phyloP scores from a whole-genome alignment of 768 basidiomycete species.

The Dentipellis fragilis region DNA sequence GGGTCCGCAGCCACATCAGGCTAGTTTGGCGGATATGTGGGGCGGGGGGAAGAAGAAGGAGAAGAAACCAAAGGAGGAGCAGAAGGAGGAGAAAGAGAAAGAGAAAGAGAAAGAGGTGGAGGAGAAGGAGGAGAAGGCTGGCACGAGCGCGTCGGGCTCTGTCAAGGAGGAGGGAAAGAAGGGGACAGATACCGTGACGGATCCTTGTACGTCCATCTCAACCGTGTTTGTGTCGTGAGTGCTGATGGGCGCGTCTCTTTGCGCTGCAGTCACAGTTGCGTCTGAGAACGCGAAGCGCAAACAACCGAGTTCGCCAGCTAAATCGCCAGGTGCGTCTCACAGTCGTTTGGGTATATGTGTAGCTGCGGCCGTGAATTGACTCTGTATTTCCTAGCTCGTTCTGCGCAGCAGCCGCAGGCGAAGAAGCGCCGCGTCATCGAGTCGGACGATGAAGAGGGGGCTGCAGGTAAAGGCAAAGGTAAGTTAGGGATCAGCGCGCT shows the following conservation, averaged over 20 bases:
- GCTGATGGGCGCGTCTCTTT: background rate
- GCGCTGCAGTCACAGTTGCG: background rate
- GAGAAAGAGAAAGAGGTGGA: constrained; percentile 7
- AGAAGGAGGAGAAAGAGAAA: background rate
- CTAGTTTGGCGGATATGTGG: constrained; percentile 75
- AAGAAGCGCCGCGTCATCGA: constrained; percentile 47
- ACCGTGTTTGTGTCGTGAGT: background rate
- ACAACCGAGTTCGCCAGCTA: background rate
- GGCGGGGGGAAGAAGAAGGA: constrained; percentile 31
- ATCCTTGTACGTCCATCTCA: too few relatives aligned
- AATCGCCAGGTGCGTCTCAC: background rate
- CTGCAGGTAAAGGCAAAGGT: background rate
- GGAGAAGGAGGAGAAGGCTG: constrained; percentile 9
- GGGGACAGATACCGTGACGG: background rate
- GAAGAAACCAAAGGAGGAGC: constrained; percentile 5
- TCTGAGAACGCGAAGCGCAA: constrained; percentile 8
- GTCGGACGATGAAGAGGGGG: constrained; percentile 41
- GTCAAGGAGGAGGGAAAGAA: background rate
- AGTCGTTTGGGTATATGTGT: background rate
- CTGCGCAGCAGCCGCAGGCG: constrained; percentile 22
- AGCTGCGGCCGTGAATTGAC: background rate
- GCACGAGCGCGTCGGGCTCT: background rate
- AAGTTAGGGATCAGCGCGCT: background rate
- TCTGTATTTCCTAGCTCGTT: background rate
- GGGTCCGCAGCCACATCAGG: constrained; percentile 56